These are phyloP conservation scores for Globisporangium parvum DNA, from an alignment of 352 stramenopile genomes.

Conservation along the genomic window DNA sequence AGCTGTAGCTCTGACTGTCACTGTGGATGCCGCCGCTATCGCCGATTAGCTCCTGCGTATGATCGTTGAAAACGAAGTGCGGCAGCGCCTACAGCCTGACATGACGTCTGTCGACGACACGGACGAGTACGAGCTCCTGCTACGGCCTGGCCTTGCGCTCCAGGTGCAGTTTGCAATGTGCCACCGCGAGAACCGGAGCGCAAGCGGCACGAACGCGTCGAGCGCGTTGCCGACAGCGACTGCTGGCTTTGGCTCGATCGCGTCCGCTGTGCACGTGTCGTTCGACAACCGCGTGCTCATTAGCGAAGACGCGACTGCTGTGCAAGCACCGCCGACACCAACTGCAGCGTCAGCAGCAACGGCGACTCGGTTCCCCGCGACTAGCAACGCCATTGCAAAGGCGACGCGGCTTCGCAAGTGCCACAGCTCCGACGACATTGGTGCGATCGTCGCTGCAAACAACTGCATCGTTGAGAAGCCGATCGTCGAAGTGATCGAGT, in stretches of 20 bases:
- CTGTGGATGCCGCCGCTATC: not conserved
- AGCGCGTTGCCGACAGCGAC: not conserved
- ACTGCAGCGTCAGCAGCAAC: not conserved
- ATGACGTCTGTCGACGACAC: constrained; percentile 4
- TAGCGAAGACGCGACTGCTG: constrained; percentile 36
- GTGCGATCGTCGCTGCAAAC: constrained; percentile 17
- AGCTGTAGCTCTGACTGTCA: too few species aligned
- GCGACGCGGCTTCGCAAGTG: constrained; percentile 33
- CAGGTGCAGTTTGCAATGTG: constrained; percentile 50
- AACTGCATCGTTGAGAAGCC: constrained; percentile 16
- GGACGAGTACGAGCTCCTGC: constrained; percentile 51
- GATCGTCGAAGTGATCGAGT: constrained; percentile 41
- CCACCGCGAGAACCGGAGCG: constrained; percentile 38
- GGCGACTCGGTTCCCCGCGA: not conserved
- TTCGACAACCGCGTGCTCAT: constrained; percentile 28
- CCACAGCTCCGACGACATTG: constrained; percentile 54
- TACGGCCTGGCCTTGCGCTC: constrained; percentile 43
- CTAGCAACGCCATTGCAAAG: not conserved
- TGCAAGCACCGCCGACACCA: not conserved
- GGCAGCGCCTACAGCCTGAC: constrained; percentile 12
- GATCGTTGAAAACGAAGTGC: constrained; percentile 65
- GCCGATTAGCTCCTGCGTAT: constrained; percentile 44
- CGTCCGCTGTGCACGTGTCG: constrained; percentile 25
- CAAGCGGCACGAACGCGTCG: constrained; percentile 2
- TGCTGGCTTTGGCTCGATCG: constrained; percentile 29